Percentiles rank a stretch among this genome's conserved stretches.
Conservation (phyloP, 371 early-diverging fungal species). For the Funneliformis caledonium region DNA sequence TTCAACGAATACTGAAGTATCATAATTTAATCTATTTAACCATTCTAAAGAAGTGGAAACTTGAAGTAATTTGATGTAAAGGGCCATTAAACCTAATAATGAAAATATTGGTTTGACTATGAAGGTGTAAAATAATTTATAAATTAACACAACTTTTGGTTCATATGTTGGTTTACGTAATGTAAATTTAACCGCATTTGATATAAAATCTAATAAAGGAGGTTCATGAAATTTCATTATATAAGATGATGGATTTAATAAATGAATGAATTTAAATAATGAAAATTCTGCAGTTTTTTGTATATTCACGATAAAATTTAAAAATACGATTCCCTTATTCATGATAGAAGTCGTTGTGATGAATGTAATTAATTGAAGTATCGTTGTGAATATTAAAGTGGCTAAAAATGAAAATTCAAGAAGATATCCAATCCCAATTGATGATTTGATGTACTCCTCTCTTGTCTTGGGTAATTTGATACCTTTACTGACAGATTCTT, state of each 20-base stretch:
- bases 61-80: slow-evolving; percentile 8
- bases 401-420: slow-evolving; percentile 16
- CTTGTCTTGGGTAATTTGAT: background rate
- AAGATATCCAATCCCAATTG: slow-evolving; percentile 3
- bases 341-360: background rate
- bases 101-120: background rate
- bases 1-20: background rate
- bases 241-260: slow-evolving; percentile 19
- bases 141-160: background rate
- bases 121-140: slow-evolving; percentile 7
- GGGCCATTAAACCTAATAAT: slow-evolving; percentile 5
- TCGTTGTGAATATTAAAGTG: background rate
- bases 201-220: background rate
- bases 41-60: slow-evolving; percentile 1
- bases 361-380: background rate
- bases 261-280: slow-evolving; percentile 22
- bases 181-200: slow-evolving; percentile 21
- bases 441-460: slow-evolving; percentile 4
- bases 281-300: slow-evolving; percentile 20
- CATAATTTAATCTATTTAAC: background rate
- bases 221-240: slow-evolving; percentile 27
- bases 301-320: background rate
- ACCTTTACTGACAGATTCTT: no score
- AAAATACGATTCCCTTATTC: background rate
- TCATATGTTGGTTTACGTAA: background rate